A percentile compares a stretch with the other conserved stretches of the same genome.
Evolutionary conservation across 768 basidiomycete species (phyloP).

Genomic region (Epithele typhae): DNA sequence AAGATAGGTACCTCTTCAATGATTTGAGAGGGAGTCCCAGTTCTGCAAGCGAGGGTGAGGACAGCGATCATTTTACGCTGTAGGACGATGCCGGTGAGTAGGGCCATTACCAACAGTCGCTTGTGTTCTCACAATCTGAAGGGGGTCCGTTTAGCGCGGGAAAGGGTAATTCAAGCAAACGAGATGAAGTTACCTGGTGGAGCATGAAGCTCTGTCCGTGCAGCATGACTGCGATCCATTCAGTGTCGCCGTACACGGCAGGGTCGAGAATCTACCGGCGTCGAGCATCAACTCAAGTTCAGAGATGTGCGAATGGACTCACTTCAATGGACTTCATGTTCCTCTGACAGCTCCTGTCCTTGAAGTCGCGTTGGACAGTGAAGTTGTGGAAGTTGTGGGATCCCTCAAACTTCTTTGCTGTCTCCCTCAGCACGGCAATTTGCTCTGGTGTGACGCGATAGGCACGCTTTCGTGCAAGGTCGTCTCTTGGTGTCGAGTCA

Average conservation of each 20-base stretch:
- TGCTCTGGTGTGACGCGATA: constrained; percentile 62
- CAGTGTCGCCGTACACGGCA: constrained; percentile 84
- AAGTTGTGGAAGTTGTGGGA: constrained; percentile 99
- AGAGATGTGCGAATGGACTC: neutral
- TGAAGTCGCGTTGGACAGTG: constrained; percentile 82
- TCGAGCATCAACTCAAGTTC: too few species aligned
- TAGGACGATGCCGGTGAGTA: neutral
- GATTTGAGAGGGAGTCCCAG: constrained; percentile 66
- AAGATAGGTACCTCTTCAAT: constrained; percentile 57
- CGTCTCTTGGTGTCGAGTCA: constrained; percentile 46
- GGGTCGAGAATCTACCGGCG: constrained; percentile 70
- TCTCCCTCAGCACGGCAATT: constrained; percentile 50
- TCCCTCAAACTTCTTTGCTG: constrained; percentile 68
- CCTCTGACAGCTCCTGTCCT: constrained; percentile 78
- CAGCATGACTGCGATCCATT: constrained; percentile 91
- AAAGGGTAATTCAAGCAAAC: too few species aligned
- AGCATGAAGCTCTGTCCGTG: constrained; percentile 99
- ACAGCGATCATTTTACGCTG: constrained; percentile 97
- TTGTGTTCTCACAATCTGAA: constrained; percentile 13
- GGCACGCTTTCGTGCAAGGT: constrained; percentile 58
- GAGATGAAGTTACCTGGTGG: constrained; percentile 91
- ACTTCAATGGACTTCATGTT: constrained; percentile 88
- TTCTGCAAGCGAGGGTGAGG: constrained; percentile 75
- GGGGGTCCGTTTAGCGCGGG: too few species aligned
- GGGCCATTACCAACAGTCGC: neutral